Percentiles rank a stretch among this genome's conserved stretches.
These are phyloP conservation scores for Vitis hybrid DNA, from an alignment of 177 flowering plant species.

Conservation along the genomic window DNA sequence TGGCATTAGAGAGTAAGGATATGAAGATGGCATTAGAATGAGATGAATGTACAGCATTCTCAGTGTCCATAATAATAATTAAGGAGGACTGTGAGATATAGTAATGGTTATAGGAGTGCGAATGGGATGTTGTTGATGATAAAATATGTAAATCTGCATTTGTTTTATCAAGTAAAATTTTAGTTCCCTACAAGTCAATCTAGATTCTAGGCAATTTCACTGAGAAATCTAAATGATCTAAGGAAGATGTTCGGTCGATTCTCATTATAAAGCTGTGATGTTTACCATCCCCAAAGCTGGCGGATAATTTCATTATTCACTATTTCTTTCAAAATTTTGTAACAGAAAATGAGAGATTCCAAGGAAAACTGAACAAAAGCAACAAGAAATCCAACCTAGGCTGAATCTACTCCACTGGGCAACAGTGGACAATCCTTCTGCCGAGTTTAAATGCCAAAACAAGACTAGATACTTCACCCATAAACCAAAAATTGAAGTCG, in stretches of 20 bases:
- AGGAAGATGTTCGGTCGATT: too few species aligned
- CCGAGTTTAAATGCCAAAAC: neutral
- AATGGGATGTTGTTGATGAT: neutral
- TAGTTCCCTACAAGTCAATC: too few species aligned
- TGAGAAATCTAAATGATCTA: neutral
- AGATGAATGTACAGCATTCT: neutral
- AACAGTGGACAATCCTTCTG: neutral
- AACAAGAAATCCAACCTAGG: conserved; percentile 4
- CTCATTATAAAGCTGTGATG: too few species aligned
- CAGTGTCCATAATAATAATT: neutral
- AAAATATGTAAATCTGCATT: neutral
- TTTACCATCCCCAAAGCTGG: neutral
- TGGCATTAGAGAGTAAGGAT: neutral
- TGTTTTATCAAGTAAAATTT: too few species aligned
- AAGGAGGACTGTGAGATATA: neutral
- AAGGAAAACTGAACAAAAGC: conserved; percentile 5
- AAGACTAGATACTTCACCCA: too few species aligned
- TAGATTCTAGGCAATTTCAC: neutral
- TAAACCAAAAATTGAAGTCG: neutral
- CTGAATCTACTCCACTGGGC: neutral
- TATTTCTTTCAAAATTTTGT: neutral
- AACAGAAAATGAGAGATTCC: neutral
- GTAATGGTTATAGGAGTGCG: neutral
- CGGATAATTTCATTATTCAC: neutral
- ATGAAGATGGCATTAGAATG: neutral